A percentile compares a stretch with the other conserved stretches of the same genome.
These are phyloP conservation scores for Coccomyxa sp. DNA, from an alignment of 139 green algal genomes.

Conservation along the genomic window DNA sequence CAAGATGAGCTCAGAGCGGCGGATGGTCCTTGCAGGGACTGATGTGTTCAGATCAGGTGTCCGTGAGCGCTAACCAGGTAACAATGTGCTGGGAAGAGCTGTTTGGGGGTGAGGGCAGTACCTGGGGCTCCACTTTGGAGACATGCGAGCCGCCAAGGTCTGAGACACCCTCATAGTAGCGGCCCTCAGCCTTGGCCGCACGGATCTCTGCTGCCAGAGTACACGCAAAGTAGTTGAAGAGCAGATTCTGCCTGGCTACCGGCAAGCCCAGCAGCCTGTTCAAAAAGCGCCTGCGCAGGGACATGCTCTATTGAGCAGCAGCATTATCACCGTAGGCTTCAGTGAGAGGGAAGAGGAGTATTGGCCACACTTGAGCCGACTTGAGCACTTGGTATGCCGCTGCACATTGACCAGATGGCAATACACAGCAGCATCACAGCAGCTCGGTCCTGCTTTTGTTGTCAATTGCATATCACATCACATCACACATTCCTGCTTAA, in stretches of 20 bases:
- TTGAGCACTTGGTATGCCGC: too few relatives aligned
- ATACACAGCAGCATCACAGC: too few relatives aligned
- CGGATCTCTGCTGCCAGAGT: constrained; percentile 65
- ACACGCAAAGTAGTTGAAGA: constrained; percentile 78
- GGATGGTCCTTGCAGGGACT: not conserved
- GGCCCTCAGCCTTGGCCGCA: constrained; percentile 51
- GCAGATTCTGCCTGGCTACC: constrained; percentile 69
- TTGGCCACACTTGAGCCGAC: too few relatives aligned
- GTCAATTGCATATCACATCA: too few relatives aligned
- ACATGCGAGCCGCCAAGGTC: constrained; percentile 41
- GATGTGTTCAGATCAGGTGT: not conserved
- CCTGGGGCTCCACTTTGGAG: constrained; percentile 6
- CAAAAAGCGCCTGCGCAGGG: constrained; percentile 64
- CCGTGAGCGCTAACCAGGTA: too few relatives aligned
- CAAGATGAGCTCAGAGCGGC: not conserved
- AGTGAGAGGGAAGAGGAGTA: too few relatives aligned
- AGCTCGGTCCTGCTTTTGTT: too few relatives aligned
- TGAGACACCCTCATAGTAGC: constrained; percentile 57
- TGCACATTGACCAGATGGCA: too few relatives aligned
- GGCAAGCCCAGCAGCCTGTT: constrained; percentile 81
- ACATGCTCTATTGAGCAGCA: too few relatives aligned
- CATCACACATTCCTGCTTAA: too few relatives aligned
- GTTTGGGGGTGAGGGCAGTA: not conserved
- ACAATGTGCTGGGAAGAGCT: not conserved
- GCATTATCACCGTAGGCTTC: too few relatives aligned